Base-by-base conservation (phyloP, 768 basidiomycete species). In the Hygrophorus pudorinus region DNA sequence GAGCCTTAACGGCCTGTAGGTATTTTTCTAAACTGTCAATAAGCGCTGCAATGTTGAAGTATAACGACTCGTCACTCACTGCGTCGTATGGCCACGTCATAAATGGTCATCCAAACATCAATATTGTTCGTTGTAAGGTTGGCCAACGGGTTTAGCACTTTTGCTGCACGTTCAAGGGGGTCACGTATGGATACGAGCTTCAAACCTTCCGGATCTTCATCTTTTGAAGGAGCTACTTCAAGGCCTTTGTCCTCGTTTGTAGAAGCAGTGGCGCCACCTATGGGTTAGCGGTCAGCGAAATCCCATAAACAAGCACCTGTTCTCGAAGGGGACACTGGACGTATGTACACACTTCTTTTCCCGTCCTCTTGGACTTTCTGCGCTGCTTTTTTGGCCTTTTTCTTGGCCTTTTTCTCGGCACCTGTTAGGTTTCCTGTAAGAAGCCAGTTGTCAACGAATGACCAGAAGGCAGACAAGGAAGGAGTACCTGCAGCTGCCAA, bases 141-240 rank as follows among this genome's bases (percentile, higher is more conserved):
- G 7, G 70, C 66, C 2, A 97, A 59, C 2, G 84, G 85, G 17
- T 62, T 64, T 18, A 94, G 65, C 14, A 87, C 57, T 55, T 84
- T 86, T 39, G 73, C 70, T 0, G 92, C 91, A 12, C 75, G 74
- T 36, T 86, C 88, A 4, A 97, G 68, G 2, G 79, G 77, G 44
- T 85, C 80, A 1, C 75, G 51, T 13, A 71, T 66, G 20, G 66
- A 60, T 27, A 91, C 63, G 4, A 91, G 65, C 54, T 86, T 83
- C 36, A 73, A 55, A 17, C 93, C 94, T 14, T 85, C 79, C 0
- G 87, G 86, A 56, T 94, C 92, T 2, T 89, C 85, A 53, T 93
- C 90, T 58, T 79, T 85, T 9, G 64, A 44, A 2, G 68, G 56
- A 4, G 59, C 57, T 1, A 65, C 59, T 34, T 85, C 81, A 0